Evolutionary conservation across 306 rosid species (phyloP).

Genomic region (Ziziphus jujuba): DNA sequence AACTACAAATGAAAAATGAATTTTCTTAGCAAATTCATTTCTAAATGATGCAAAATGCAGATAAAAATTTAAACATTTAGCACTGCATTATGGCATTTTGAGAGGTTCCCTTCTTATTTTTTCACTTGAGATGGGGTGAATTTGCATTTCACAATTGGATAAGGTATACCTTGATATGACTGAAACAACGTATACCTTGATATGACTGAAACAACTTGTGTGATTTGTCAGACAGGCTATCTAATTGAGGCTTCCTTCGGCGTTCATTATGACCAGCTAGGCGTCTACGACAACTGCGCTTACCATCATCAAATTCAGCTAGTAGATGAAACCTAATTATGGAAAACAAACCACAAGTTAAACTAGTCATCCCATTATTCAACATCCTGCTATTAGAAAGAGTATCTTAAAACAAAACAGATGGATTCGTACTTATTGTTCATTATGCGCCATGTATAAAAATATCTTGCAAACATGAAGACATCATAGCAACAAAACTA

Average conservation of each 20-base stretch:
- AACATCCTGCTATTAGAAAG: neutral
- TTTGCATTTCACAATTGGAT: neutral
- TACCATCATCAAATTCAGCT: constrained; percentile 70
- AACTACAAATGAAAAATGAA: no score
- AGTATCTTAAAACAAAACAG: neutral
- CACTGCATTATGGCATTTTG: neutral
- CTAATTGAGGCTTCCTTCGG: constrained; percentile 67
- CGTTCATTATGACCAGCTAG: constrained; percentile 87
- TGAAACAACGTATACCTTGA: constrained; percentile 67
- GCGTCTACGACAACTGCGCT: constrained; percentile 91
- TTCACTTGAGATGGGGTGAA: neutral
- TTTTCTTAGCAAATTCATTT: no score
- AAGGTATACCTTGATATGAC: neutral
- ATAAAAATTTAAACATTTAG: neutral
- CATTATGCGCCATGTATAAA: no score
- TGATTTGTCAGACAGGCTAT: constrained; percentile 48
- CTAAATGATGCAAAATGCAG: no score
- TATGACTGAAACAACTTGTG: constrained; percentile 52
- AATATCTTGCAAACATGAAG: no score
- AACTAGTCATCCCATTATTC: constrained; percentile 8
- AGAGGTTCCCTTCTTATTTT: neutral
- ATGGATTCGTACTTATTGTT: no score
- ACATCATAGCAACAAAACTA: neutral
- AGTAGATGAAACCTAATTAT: constrained; percentile 71
- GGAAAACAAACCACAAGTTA: constrained; percentile 18